phyloP scores from a whole-genome alignment of 352 stramenopile genomes.

The Hyaloperonospora brassicae region DNA sequence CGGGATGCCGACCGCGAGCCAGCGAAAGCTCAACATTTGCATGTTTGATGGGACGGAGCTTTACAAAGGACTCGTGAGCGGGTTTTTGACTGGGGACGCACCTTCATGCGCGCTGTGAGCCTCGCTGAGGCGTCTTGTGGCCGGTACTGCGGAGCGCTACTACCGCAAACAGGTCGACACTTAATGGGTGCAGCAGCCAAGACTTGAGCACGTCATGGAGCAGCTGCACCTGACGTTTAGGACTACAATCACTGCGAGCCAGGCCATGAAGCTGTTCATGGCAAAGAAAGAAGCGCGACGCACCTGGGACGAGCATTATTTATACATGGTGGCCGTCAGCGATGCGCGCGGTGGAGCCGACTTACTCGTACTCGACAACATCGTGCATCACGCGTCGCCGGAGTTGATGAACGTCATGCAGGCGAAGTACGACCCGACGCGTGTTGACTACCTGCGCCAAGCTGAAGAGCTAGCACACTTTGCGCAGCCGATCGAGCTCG shows the following conservation, averaged over 20 bases:
- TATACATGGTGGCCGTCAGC: not conserved
- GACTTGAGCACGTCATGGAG: slow-evolving; percentile 5
- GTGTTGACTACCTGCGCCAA: slow-evolving; percentile 2
- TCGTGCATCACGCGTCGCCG: too few relatives aligned
- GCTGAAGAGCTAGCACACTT: slow-evolving; percentile 2
- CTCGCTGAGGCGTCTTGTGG: too few relatives aligned
- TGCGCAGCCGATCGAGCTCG: not conserved
- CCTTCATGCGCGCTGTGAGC: too few relatives aligned
- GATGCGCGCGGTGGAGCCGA: not conserved
- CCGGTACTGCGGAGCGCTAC: too few relatives aligned
- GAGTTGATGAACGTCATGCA: too few relatives aligned
- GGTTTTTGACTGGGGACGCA: too few relatives aligned
- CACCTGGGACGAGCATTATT: slow-evolving; percentile 5
- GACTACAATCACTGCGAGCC: slow-evolving; percentile 3
- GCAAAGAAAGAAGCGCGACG: not conserved
- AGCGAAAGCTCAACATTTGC: too few relatives aligned
- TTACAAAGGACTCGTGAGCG: too few relatives aligned
- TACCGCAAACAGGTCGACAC: too few relatives aligned
- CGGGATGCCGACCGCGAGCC: too few relatives aligned
- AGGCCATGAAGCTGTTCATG: slow-evolving; percentile 5
- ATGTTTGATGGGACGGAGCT: too few relatives aligned
- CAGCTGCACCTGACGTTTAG: slow-evolving; percentile 2
- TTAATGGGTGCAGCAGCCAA: not conserved
- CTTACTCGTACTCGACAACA: slow-evolving; percentile 6
- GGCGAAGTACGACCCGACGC: not conserved